phyloP scores from a whole-genome alignment of 441 rosid genomes.

The Gossypium davidsonii region DNA sequence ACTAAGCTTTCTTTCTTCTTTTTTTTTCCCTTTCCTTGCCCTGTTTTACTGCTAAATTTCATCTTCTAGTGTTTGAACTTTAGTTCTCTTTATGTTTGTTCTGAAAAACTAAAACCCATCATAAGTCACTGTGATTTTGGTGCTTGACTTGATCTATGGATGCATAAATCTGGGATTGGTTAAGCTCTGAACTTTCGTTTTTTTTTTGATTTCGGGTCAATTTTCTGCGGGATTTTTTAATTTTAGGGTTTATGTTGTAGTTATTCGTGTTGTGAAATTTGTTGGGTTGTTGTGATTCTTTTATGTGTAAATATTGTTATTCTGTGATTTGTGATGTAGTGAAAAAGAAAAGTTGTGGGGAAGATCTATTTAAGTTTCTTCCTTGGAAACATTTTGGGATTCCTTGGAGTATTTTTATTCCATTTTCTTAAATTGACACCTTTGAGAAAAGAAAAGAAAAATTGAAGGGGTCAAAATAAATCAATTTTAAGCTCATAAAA shows the following conservation, averaged over 20 bases:
- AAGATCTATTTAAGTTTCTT: slow-evolving; percentile 18
- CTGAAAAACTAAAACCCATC: not conserved
- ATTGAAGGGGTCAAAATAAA: slow-evolving; percentile 15
- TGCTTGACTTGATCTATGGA: slow-evolving; percentile 29
- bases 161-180: slow-evolving; percentile 39
- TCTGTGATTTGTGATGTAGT: slow-evolving; percentile 13
- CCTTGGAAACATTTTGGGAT: slow-evolving; percentile 40
- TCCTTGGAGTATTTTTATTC: slow-evolving; percentile 39
- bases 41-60: not conserved
- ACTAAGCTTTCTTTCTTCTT: not conserved
- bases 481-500: slow-evolving; percentile 14
- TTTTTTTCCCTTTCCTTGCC: not conserved
- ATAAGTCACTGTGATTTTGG: slow-evolving; percentile 9
- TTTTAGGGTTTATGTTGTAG: not conserved
- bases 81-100: not conserved
- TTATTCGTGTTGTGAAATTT: slow-evolving; percentile 2
- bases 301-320: slow-evolving; percentile 29
- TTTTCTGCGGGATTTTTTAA: not conserved
- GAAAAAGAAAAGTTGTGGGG: slow-evolving; percentile 2
- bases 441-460: slow-evolving; percentile 8
- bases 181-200: slow-evolving; percentile 8
- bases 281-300: slow-evolving; percentile 21
- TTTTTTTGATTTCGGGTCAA: not conserved
- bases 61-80: slow-evolving; percentile 7
- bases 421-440: slow-evolving; percentile 3